A percentile compares a stretch with the other conserved stretches of the same genome.
Conservation (phyloP, 1,139 yeast species). For the Sugiyamaella neomexicana region DNA sequence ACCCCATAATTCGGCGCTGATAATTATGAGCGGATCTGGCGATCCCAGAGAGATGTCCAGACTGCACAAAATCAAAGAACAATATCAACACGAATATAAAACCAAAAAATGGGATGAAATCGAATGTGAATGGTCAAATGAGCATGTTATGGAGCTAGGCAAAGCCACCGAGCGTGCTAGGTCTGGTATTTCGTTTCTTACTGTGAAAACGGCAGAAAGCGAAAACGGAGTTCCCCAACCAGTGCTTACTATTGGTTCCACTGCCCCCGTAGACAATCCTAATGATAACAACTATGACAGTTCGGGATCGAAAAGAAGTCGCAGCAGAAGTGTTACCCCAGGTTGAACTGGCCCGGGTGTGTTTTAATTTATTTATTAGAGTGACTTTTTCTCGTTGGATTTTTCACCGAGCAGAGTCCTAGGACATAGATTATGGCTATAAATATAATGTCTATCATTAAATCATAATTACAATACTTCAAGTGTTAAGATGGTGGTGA, state of each 20-base stretch:
- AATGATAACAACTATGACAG: slow-evolving; percentile 9
- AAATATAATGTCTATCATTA: slow-evolving; percentile 7
- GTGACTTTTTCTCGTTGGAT: neutral
- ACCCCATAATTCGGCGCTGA: slow-evolving; percentile 60
- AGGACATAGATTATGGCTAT: neutral
- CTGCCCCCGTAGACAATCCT: neutral
- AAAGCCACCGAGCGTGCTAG: slow-evolving; percentile 43
- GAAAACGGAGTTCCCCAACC: slow-evolving; percentile 1
- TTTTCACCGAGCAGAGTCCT: neutral
- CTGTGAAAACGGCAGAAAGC: slow-evolving; percentile 41
- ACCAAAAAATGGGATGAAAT: slow-evolving; percentile 48
- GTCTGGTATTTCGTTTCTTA: slow-evolving; percentile 51
- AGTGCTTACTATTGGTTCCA: slow-evolving; percentile 9
- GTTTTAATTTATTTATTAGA: neutral
- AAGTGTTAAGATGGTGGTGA: slow-evolving; percentile 9
- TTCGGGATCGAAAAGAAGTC: slow-evolving; percentile 4
- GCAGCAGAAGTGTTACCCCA: slow-evolving; percentile 9
- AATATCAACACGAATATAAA: slow-evolving; percentile 47
- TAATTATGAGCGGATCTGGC: slow-evolving; percentile 65
- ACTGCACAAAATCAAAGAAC: slow-evolving; percentile 47
- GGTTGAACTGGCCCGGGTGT: neutral
- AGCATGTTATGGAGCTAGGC: slow-evolving; percentile 47
- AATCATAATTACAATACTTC: slow-evolving; percentile 11
- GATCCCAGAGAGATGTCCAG: slow-evolving; percentile 54
- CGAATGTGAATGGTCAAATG: slow-evolving; percentile 54